Conservation (phyloP, 495 filamentous ascomycete genomes). For the Podospora pseudoanserina region DNA sequence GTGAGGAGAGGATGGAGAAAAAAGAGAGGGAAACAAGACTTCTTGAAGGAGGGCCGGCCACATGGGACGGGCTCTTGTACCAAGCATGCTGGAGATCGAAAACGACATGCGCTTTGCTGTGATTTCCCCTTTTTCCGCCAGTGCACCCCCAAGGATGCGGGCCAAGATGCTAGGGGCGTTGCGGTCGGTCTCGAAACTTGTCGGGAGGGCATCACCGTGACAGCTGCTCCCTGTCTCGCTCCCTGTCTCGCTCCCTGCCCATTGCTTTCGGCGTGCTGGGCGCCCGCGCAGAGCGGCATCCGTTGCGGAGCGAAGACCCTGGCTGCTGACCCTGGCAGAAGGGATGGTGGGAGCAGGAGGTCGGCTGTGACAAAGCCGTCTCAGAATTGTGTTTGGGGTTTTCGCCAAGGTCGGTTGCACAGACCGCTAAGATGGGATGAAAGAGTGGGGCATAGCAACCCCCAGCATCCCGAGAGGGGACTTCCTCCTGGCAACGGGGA, state of each 20-base stretch:
- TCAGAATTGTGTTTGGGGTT: constrained; percentile 47
- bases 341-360: constrained; percentile 34
- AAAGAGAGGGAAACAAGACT: constrained; percentile 29
- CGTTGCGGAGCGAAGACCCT: constrained; percentile 13
- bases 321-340: constrained; percentile 27
- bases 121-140: constrained; percentile 2
- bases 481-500: background rate
- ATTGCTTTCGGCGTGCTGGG: constrained; percentile 3
- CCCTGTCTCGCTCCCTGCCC: constrained; percentile 9
- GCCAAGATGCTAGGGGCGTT: constrained; percentile 8
- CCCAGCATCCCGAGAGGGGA: background rate
- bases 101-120: constrained; percentile 27
- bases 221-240: constrained; percentile 16
- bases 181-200: constrained; percentile 44
- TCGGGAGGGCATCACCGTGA: constrained; percentile 26
- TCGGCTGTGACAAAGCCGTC: constrained; percentile 46
- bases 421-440: constrained; percentile 19
- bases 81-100: background rate
- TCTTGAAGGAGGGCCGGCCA: constrained; percentile 26
- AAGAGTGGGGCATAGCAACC: background rate
- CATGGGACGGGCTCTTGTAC: constrained; percentile 26
- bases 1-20: constrained; percentile 21
- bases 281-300: constrained; percentile 20
- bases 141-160: constrained; percentile 8
- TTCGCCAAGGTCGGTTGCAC: constrained; percentile 26